Evolutionary conservation across 345 rosid genomes (phyloP), one percentile per base, ranked within the genome.

Genomic region (Dimocarpus longan): DNA sequence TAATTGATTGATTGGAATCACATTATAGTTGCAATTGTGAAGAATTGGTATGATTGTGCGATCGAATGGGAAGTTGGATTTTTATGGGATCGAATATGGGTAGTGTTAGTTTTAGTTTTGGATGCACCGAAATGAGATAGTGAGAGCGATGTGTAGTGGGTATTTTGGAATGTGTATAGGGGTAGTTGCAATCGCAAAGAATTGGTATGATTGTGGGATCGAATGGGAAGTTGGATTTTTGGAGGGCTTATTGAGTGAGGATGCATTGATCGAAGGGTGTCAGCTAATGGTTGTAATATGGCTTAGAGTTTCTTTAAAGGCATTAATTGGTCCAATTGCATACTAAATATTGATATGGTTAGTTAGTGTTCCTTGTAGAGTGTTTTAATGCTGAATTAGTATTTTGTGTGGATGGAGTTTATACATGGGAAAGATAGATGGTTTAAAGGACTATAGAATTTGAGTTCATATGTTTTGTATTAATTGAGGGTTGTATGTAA

Each of bases 321-420:
- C 15, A 44, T 74, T 74, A 4, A 63, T 39, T 9, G 43, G 44
- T 13, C 69, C 15, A 18, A 74, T 74, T 26, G 11, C 18, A 1
- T 57, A 8, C 32, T 52, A 26, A 8, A 40, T 73, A 62, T 52
- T 18, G 42, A 71, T 16, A 18, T 6, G 44, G 26, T 18, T 28
- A 71, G 28, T 54, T 52, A 37, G 63, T 52, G 75, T 52, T 52
- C 75, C 64, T 18, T 68, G 50, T 11, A 4, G 52, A 68, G 5
- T 50, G 3, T 40, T 16, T 68, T 68, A 28, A 18, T 71, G 75
- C 26, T 71, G 39, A 54, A 24, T 73, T 70, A 37, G 52, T 57
- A 21, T 57, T 24, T 10, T 40, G 13, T n/a, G 28, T 8, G n/a
- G 8, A 18, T 44, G 10, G 50, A 39, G 22, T 56, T 73, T 73